A percentile compares a stretch with the other conserved stretches of the same genome.
These are phyloP conservation scores for Fraxinus pennsylvanica DNA, from an alignment of 257 asterid genomes.

Conservation along the genomic window DNA sequence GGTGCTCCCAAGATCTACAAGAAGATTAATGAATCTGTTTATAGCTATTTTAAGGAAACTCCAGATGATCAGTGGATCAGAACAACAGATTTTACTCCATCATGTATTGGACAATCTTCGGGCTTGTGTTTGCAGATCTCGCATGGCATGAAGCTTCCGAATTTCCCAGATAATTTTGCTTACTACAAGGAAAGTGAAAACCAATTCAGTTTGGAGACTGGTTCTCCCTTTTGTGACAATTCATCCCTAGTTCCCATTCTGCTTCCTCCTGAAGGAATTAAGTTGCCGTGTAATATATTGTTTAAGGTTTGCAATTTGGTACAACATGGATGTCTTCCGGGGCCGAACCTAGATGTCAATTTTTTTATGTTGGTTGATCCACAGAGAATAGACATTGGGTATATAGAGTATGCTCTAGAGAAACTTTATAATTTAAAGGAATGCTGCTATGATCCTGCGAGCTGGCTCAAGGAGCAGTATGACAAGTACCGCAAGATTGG, in stretches of 20 bases:
- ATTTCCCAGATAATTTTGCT: slow-evolving; percentile 50
- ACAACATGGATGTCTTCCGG: slow-evolving; percentile 80
- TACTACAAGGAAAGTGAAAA: slow-evolving; percentile 51
- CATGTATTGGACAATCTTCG: slow-evolving; percentile 78
- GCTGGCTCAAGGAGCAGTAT: slow-evolving; percentile 65
- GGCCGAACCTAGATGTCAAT: slow-evolving; percentile 49
- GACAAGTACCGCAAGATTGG: slow-evolving; percentile 30
- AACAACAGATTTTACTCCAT: slow-evolving; percentile 71
- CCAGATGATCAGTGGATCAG: slow-evolving; percentile 86
- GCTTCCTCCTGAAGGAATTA: slow-evolving; percentile 44
- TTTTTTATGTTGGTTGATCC: slow-evolving; percentile 66
- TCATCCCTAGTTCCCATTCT: slow-evolving; percentile 68
- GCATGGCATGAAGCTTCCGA: slow-evolving; percentile 48
- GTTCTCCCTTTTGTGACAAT: slow-evolving; percentile 42
- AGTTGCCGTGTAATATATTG: slow-evolving; percentile 56
- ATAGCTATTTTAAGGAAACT: slow-evolving; percentile 40
- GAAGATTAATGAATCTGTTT: slow-evolving; percentile 34
- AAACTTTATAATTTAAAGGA: slow-evolving; percentile 55
- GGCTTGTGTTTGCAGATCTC: slow-evolving; percentile 73
- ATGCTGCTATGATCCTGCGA: slow-evolving; percentile 80
- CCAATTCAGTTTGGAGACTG: slow-evolving; percentile 41
- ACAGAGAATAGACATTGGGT: slow-evolving; percentile 16
- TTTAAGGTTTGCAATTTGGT: slow-evolving; percentile 70
- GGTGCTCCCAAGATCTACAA: slow-evolving; percentile 82
- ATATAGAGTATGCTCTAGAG: slow-evolving; percentile 73